Evolutionary conservation across 306 rosid genomes (phyloP).

Genomic region (Neltuma alba): DNA sequence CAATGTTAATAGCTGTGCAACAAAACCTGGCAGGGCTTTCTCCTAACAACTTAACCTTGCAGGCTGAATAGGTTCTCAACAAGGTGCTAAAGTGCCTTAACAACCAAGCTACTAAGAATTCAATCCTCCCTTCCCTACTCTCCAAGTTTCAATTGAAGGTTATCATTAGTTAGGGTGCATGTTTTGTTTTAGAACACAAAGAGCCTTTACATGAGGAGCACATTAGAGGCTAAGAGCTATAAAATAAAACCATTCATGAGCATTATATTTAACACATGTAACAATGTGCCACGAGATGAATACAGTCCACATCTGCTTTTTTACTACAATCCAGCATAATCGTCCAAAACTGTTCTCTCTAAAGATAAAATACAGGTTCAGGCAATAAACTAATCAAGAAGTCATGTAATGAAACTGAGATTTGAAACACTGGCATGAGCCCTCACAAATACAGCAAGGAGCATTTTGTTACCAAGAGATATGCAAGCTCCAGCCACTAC

Average conservation of each 20-base stretch:
- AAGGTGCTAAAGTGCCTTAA: not conserved
- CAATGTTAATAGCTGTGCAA: not conserved
- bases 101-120: not conserved
- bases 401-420: not conserved
- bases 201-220: not conserved
- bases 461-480: conserved; percentile 70
- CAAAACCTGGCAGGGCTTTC: not conserved
- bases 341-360: not conserved
- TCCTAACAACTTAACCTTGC: not conserved
- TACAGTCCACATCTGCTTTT: not conserved
- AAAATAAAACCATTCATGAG: conserved; percentile 1
- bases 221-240: not conserved
- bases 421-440: not conserved
- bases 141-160: not conserved
- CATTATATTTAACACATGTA: not conserved
- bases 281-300: not conserved
- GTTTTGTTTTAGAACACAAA: not conserved
- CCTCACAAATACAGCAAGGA: conserved; percentile 9
- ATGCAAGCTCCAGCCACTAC: conserved; percentile 94
- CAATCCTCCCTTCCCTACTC: not conserved
- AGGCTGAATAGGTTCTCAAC: not conserved
- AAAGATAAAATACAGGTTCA: not conserved
- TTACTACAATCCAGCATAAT: not conserved
- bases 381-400: not conserved
- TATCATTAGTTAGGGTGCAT: not conserved